Conservation (phyloP, 2,329 filamentous ascomycete species). For the Scleromitrula shiraiana region DNA sequence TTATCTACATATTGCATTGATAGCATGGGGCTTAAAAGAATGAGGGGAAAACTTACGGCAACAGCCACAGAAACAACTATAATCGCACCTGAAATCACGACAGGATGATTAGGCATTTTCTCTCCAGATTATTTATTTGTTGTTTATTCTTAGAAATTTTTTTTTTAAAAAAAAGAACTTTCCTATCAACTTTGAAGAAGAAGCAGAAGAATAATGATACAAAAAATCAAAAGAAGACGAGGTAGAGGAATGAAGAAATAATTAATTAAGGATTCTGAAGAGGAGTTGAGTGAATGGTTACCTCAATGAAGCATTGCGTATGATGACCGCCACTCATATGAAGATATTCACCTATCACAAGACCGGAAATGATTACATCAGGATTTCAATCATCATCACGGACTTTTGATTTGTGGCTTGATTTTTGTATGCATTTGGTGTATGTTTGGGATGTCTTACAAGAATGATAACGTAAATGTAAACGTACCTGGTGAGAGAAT, state of each 20-base stretch:
- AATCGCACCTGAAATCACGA: conserved; percentile 27
- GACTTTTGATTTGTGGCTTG: background rate
- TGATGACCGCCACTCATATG: conserved; percentile 6
- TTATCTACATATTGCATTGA: background rate
- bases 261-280: background rate
- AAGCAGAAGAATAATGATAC: too few species aligned
- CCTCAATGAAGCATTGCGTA: conserved; percentile 5
- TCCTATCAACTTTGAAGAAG: conserved; percentile 1
- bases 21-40: background rate
- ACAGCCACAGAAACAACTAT: conserved; percentile 28
- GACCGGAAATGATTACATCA: background rate
- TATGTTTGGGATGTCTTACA: too few species aligned
- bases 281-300: conserved; percentile 1
- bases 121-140: conserved; percentile 2
- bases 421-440: background rate
- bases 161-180: too few species aligned
- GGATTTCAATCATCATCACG: conserved; percentile 5
- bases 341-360: conserved; percentile 6
- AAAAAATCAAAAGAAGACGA: background rate
- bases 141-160: too few species aligned
- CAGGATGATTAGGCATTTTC: conserved; percentile 28
- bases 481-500: conserved; percentile 10
- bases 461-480: background rate
- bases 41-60: conserved; percentile 22
- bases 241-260: conserved; percentile 1